Base-by-base conservation (phyloP, 805 yeast species). In the Hanseniaspora meyeri region DNA sequence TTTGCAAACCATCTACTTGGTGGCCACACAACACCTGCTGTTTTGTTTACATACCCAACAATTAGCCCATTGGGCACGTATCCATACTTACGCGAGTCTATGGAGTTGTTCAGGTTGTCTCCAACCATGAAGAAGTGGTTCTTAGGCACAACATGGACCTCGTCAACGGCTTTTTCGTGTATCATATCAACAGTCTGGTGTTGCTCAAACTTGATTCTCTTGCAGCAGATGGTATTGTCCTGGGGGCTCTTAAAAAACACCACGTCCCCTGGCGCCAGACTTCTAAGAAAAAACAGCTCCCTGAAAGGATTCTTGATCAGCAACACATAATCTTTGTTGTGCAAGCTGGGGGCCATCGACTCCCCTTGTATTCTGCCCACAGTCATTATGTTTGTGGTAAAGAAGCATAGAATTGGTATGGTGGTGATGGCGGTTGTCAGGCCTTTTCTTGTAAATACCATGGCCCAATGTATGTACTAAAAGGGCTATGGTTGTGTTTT, bases 11-110 rank as follows among this genome's bases (percentile, higher is more conserved):
- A 53, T 39, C 57, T 45, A 12, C 16, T 53, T 19, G 57, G 57
- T 16, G 57, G 57, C 57, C 57, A 53, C 14, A 53, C 39, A 8
- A 53, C 37, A 10, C 51, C 47, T 2, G 17, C 36, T 10, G 31
- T 39, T 29, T 46, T 39, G 17, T 53, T 46, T 5, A 53, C 49
- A n/a, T n/a, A 27, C 29, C 57, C 57, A 1, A 53, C 40, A 27
- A 53, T 24, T 2, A 53, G 36, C 5, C 57, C 57, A 31, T 53
- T 47, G 8, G 51, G 27, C 17, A 53, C 57, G 24, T 53, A 53
- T 31, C 57, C 57, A 40, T 53, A 53, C 3, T 53, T 46, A 40
- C 57, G 46, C 3, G 51, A 46, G 47, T 53, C 57, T 11, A 53
- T 53, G 24, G 57, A 53, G 47, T 53, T 53, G 37, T 53, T 53